These are phyloP conservation scores for Ceratobasidium papillatum DNA, from an alignment of 1,284 basidiomycete genomes.

Conservation along the genomic window DNA sequence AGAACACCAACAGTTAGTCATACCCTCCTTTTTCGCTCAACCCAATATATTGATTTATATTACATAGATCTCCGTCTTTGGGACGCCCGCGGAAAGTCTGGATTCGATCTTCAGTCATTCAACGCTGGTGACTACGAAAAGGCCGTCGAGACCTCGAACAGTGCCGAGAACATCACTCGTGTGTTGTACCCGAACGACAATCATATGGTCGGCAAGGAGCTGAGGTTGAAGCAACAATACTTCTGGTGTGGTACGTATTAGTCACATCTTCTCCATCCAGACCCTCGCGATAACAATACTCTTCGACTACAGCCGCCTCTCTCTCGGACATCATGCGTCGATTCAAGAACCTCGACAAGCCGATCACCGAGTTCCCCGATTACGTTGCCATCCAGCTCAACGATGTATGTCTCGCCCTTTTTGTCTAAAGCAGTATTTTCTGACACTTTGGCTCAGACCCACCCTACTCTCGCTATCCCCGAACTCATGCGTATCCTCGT, in stretches of 20 bases:
- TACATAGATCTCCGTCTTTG: constrained; percentile 61
- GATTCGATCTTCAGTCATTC: constrained; percentile 92
- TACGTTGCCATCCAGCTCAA: constrained; percentile 91
- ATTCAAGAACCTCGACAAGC: constrained; percentile 80
- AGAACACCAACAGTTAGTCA: constrained; percentile 75
- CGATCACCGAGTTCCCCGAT: constrained; percentile 79
- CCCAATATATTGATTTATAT: neutral
- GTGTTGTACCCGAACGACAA: constrained; percentile 89
- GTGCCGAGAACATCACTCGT: constrained; percentile 89
- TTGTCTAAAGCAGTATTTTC: constrained; percentile 6
- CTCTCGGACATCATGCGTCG: constrained; percentile 86
- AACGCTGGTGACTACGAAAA: constrained; percentile 92
- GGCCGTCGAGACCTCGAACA: constrained; percentile 84
- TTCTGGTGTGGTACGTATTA: constrained; percentile 68
- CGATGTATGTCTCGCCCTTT: constrained; percentile 61
- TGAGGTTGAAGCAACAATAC: constrained; percentile 94
- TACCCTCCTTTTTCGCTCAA: neutral
- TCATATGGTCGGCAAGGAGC: constrained; percentile 80
- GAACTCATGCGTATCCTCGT: constrained; percentile 89
- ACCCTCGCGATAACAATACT: neutral
- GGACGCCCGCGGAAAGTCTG: constrained; percentile 88
- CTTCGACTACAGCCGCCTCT: constrained; percentile 82
- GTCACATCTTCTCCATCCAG: constrained; percentile 44
- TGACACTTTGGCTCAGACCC: constrained; percentile 67
- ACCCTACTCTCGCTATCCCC: constrained; percentile 92